These are phyloP conservation scores for Elongisporangium undulatum DNA, from an alignment of 352 stramenopile genomes.

Conservation along the genomic window DNA sequence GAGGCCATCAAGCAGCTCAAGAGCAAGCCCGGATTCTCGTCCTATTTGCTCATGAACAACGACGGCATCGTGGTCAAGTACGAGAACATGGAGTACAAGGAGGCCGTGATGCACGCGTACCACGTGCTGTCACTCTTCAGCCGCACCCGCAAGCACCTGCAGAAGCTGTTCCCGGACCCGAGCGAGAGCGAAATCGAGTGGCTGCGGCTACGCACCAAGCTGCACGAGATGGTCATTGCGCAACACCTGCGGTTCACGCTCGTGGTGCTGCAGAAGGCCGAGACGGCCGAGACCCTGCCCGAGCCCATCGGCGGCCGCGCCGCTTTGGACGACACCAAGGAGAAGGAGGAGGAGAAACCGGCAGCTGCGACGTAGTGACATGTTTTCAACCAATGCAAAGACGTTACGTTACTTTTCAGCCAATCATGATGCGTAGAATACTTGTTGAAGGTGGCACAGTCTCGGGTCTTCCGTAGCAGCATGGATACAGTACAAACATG, in stretches of 20 bases:
- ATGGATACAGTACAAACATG: too few relatives aligned
- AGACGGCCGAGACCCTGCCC: constrained; percentile 19
- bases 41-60: constrained; percentile 93
- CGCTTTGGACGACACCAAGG: constrained; percentile 28
- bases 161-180: constrained; percentile 83
- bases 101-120: constrained; percentile 90
- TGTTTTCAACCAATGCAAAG: neutral
- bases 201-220: constrained; percentile 85
- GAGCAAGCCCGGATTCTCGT: constrained; percentile 84
- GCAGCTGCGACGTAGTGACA: constrained; percentile 18
- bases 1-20: constrained; percentile 92
- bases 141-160: constrained; percentile 79
- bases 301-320: constrained; percentile 16
- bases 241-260: constrained; percentile 87
- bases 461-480: too few relatives aligned
- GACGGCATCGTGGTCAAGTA: constrained; percentile 93
- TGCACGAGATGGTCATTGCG: constrained; percentile 91
- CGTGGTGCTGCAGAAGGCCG: constrained; percentile 76
- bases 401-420: neutral
- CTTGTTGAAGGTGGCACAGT: neutral
- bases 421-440: neutral
- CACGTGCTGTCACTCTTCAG: constrained; percentile 87
- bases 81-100: constrained; percentile 90
- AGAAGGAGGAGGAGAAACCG: constrained; percentile 49
- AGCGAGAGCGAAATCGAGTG: constrained; percentile 89